Conservation (phyloP, 2,329 filamentous ascomycete genomes). For the Epichloe glyceriae region DNA sequence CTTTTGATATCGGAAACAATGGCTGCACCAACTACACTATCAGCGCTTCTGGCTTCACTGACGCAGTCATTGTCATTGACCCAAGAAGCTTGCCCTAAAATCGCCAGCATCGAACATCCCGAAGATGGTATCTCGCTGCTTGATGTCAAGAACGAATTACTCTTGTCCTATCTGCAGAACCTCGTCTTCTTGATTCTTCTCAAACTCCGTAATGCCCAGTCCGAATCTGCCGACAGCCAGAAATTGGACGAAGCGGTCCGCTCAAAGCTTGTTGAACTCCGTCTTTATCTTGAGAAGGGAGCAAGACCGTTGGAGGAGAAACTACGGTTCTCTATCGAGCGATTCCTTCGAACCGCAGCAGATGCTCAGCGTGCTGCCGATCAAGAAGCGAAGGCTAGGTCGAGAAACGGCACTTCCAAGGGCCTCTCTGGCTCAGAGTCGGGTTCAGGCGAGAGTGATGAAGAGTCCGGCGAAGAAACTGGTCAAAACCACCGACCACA, state of each 20-base stretch:
- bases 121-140: constrained; percentile 85
- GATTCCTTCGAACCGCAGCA: constrained; percentile 78
- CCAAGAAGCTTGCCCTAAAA: constrained; percentile 51
- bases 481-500: constrained; percentile 2
- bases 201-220: constrained; percentile 52
- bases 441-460: constrained; percentile 24
- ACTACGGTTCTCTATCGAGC: constrained; percentile 90
- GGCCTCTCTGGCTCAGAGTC: constrained; percentile 1
- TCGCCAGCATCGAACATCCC: constrained; percentile 54
- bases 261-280: constrained; percentile 76
- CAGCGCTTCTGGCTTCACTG: constrained; percentile 39
- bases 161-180: constrained; percentile 91
- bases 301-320: constrained; percentile 81
- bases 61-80: constrained; percentile 48
- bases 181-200: constrained; percentile 77
- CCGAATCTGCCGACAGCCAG: constrained; percentile 14
- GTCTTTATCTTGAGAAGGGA: constrained; percentile 88
- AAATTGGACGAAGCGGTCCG: constrained; percentile 54
- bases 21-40: constrained; percentile 36
- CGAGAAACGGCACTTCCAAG: constrained; percentile 9
- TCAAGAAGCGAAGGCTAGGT: constrained; percentile 14
- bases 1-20: constrained; percentile 19
- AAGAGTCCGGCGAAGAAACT: constrained; percentile 10
- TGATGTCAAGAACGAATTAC: constrained; percentile 92
- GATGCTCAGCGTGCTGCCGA: constrained; percentile 42